A percentile compares a stretch with the other conserved stretches of the same genome.
phyloP scores from a whole-genome alignment of 2,329 filamentous ascomycete genomes.

The Hymenoscyphus fructigenus region DNA sequence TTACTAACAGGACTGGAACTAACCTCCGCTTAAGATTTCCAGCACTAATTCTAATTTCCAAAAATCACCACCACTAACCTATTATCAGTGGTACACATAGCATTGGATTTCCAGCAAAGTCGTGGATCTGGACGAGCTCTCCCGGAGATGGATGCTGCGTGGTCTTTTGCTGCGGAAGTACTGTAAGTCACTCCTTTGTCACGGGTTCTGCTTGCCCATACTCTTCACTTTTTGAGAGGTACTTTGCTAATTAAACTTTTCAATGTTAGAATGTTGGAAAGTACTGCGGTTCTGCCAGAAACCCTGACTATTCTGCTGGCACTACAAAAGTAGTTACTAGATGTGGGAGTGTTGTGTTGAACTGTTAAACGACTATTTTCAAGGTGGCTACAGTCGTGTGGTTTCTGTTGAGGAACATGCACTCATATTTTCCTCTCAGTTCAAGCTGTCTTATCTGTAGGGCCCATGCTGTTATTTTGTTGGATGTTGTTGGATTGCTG shows the following conservation, averaged over 20 bases:
- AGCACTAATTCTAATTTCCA: too few species aligned
- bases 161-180: neutral
- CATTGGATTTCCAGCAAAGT: neutral
- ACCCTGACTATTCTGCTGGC: neutral
- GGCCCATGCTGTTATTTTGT: too few species aligned
- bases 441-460: too few species aligned
- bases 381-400: too few species aligned
- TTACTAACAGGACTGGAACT: too few species aligned
- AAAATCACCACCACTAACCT: neutral
- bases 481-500: too few species aligned
- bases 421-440: too few species aligned
- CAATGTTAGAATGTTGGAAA: neutral
- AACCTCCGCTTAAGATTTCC: neutral
- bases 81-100: neutral
- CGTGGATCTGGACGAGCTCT: neutral
- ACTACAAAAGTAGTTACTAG: neutral
- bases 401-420: too few species aligned
- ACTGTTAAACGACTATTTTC: constrained; percentile 2
- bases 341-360: neutral
- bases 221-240: too few species aligned
- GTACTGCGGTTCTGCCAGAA: neutral
- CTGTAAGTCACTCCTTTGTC: too few species aligned
- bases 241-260: too few species aligned
- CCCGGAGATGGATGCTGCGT: constrained; percentile 2
- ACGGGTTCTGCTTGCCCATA: too few species aligned